Evolutionary conservation across 306 rosid genomes (phyloP), one percentile per base, ranked within the genome.

Genomic region (Albizia julibrissin): DNA sequence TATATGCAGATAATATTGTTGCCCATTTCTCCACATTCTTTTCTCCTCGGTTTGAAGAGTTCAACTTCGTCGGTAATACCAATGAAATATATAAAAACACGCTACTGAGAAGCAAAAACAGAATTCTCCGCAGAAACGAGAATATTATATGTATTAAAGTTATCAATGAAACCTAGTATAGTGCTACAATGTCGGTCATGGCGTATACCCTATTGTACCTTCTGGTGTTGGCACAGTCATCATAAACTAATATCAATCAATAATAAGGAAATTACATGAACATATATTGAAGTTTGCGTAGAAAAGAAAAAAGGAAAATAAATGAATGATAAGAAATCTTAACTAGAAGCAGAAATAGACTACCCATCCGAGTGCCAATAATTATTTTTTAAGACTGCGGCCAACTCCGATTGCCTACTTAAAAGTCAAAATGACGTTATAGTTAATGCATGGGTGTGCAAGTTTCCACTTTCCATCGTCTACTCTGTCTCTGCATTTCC

Each of bases 391-490:
- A 29, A 66, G 71, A 31, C 24, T 14, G 22, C 11, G 43, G 42
- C n/a, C 69, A 29, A 31, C 37, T 50, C 3, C 56, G 1, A 49
- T 49, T n/a, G 14, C 19, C 52, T 46, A 89, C 94, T 49, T 7
- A 16, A 15, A 49, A 15, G 16, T 15, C 56, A 49, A 16, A 16
- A 49, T 12, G 42, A 65, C 72, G 16, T 34, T 10, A 37, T 43
- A 67, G 40, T 6, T 46, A 8, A 67, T 34, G 43, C 72, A 67
- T 2, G 72, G 46, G 44, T 21, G 26, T 34, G n/a, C n/a, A 10
- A 16, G 8, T 16, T 16, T 49, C n/a, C 56, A 49, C 13, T 16
- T 16, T 49, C n/a, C 56, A 49, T 46, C 59, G 22, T 18, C 61
- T 5, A 37, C 39, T 11, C 49, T 42, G 31, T 33, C 43, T 69